Conservation (phyloP, 2,329 filamentous ascomycete species). For the Drechslerella dactyloides region DNA sequence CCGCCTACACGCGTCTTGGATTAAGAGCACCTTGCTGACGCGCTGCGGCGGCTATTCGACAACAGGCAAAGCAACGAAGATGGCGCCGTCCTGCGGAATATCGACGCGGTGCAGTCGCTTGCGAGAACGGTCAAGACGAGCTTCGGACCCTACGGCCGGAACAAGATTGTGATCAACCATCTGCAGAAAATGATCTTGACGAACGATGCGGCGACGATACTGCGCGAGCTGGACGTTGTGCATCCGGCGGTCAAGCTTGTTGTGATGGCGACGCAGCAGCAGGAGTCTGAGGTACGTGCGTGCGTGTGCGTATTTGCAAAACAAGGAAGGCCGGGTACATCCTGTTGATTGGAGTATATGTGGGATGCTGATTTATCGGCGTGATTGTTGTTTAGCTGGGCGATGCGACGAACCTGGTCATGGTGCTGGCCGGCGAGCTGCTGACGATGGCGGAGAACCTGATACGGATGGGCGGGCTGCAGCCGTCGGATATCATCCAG, state of each 20-base stretch:
- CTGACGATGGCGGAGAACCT: constrained; percentile 97
- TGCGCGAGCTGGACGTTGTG: constrained; percentile 96
- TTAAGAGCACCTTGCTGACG: not conserved
- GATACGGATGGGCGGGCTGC: constrained; percentile 85
- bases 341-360: too few species aligned
- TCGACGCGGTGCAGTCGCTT: constrained; percentile 96
- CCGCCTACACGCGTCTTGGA: not conserved
- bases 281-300: constrained; percentile 74
- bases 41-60: constrained; percentile 51
- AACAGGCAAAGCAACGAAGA: constrained; percentile 96
- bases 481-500: constrained; percentile 95
- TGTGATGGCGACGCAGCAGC: constrained; percentile 98
- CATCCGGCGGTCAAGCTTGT: constrained; percentile 96
- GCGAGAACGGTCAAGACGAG: constrained; percentile 96
- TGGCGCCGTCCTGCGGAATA: constrained; percentile 97
- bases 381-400: constrained; percentile 69
- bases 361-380: not conserved
- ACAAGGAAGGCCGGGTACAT: too few species aligned
- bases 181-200: constrained; percentile 99
- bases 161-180: constrained; percentile 99
- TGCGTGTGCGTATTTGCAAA: constrained; percentile 1
- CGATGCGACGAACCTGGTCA: constrained; percentile 96
- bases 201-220: constrained; percentile 94
- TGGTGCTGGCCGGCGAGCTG: constrained; percentile 91
- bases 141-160: constrained; percentile 93